phyloP scores from a whole-genome alignment of 148 eudicot species.

The Vaccinium macrocarpon region DNA sequence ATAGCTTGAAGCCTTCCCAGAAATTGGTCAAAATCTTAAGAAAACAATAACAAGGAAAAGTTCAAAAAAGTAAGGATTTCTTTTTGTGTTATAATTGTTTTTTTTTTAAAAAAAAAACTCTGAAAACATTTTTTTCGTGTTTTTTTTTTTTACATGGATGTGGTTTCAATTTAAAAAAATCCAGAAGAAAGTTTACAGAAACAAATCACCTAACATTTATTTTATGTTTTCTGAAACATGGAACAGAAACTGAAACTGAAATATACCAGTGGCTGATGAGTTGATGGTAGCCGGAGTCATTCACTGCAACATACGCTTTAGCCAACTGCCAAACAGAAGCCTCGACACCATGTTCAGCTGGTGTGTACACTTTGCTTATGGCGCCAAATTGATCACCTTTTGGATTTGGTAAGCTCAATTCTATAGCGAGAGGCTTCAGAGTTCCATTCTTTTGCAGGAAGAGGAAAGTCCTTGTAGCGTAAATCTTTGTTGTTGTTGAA shows the following conservation, averaged over 20 bases:
- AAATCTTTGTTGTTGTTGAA: conserved; percentile 49
- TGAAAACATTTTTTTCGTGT: too few relatives aligned
- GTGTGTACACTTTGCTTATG: conserved; percentile 62
- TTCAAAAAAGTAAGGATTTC: too few relatives aligned
- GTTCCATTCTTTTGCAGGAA: conserved; percentile 65
- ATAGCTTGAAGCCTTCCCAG: background rate
- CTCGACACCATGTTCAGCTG: conserved; percentile 49
- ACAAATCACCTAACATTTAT: too few relatives aligned
- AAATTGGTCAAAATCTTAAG: too few relatives aligned
- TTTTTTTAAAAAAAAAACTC: too few relatives aligned
- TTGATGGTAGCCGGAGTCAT: conserved; percentile 69
- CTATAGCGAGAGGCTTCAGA: conserved; percentile 70
- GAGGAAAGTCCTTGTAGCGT: conserved; percentile 70
- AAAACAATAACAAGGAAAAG: background rate
- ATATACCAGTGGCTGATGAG: conserved; percentile 73
- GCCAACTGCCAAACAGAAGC: conserved; percentile 64
- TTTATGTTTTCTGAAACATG: too few relatives aligned
- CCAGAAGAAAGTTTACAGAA: background rate
- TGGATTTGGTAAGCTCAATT: conserved; percentile 65
- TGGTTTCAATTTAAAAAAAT: too few relatives aligned
- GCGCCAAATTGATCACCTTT: conserved; percentile 56
- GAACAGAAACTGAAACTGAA: too few relatives aligned
- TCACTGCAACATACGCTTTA: conserved; percentile 69
- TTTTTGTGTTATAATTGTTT: too few relatives aligned
- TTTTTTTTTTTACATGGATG: too few relatives aligned